These are phyloP conservation scores for Malus fusca DNA, from an alignment of 306 rosid genomes.

Conservation along the genomic window DNA sequence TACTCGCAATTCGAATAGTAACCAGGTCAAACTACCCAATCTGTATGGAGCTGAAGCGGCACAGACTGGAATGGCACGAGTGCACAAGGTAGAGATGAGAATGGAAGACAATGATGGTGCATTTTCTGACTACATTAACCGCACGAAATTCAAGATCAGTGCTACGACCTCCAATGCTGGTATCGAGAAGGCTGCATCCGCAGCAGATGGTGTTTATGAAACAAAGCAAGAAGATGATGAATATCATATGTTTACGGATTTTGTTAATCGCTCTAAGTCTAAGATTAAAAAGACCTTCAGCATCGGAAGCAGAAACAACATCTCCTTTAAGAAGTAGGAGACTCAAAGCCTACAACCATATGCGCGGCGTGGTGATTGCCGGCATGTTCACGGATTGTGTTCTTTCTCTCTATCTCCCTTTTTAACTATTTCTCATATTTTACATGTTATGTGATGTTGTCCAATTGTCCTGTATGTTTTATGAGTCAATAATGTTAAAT, in stretches of 20 bases:
- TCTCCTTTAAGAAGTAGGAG: constrained; percentile 16
- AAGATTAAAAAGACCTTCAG: constrained; percentile 22
- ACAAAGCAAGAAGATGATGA: constrained; percentile 6
- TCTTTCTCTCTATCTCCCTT: not conserved
- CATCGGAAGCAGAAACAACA: constrained; percentile 12
- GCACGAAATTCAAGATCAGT: constrained; percentile 4
- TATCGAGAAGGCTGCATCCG: not conserved
- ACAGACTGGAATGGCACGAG: not conserved
- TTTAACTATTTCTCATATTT: not conserved
- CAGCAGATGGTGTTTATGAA: not conserved
- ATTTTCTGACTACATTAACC: constrained; percentile 25
- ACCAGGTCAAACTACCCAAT: not conserved
- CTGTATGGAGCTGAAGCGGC: not conserved
- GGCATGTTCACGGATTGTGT: not conserved
- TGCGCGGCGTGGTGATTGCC: not conserved
- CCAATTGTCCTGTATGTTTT: too few relatives aligned
- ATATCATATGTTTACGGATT: constrained; percentile 9
- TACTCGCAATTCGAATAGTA: not conserved
- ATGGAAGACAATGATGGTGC: not conserved
- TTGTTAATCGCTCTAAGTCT: constrained; percentile 13
- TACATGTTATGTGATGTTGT: not conserved
- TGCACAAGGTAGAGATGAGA: not conserved
- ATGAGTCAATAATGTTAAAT: not conserved
- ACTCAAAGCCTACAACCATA: not conserved
- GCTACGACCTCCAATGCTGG: constrained; percentile 19